Base-by-base conservation (phyloP, 768 basidiomycete genomes). In the Pleurotus citrinopileatus region DNA sequence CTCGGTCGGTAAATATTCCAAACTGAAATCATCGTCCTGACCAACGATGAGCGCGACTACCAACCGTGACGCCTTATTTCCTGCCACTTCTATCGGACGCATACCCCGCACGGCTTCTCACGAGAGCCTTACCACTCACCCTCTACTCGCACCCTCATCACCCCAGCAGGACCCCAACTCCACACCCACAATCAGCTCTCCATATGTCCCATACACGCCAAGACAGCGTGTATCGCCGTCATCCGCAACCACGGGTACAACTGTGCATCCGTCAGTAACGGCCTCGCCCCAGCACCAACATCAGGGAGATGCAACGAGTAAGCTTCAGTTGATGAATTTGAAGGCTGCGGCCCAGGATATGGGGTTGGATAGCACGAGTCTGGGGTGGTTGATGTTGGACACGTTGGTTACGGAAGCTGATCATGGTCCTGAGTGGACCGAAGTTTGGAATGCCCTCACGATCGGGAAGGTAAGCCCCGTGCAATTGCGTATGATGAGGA, bases 331-430 rank as follows among this genome's bases (percentile, higher is more conserved):
- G 13, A 83, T 87, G 73, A 84, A 83, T 61, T 72, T 92, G 60
- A 92, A 86, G 67, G 80, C 87, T 0, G 84, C 83, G 2, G 82
- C 82, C 12, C 89, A 91, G 67, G 70, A 69, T 44, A 71, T 89
- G 9, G 89, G 88, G 1, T 63, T 94, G 26, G 84, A 86, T 57
- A 69, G 74, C 1, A 76, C 73, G 20, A 84, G 82, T 28, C 64
- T 87, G 3, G 92, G 92, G 0, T 89, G 87, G 86, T 82, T 80
- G 4, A 86, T 94, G 3, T 70, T 93, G 42, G 90, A 94, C 67
- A 83, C 80, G 60, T 70, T 93, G 28, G 77, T 83, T 0, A 66
- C 73, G 22, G 70, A 72, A 53, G 64, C 62, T n/a, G 72, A 73
- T 58, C 78, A 56, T 23, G 47, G 52, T 5, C 75, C 77, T 9